Percentiles rank a stretch among this genome's conserved stretches.
Conservation (phyloP, 164 flowering plant genomes). For the Chimonanthus praecox region DNA sequence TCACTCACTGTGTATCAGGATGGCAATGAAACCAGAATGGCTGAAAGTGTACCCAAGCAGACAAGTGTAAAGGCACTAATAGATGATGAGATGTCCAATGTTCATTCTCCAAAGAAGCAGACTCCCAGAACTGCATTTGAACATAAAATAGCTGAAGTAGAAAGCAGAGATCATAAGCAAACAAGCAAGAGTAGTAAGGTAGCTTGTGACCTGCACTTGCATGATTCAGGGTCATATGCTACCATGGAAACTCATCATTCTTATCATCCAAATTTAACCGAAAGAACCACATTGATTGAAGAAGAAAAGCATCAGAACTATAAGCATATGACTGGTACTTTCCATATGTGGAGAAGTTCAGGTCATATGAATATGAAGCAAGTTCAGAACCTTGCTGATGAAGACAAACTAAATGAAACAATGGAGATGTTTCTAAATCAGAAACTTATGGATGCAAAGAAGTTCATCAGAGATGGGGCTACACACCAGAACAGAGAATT, state of each 20-base stretch:
- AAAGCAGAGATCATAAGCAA: constrained; percentile 21
- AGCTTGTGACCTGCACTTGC: constrained; percentile 26
- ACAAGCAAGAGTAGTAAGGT: constrained; percentile 24
- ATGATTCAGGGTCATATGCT: constrained; percentile 23
- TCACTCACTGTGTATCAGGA: constrained; percentile 30
- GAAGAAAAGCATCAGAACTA: constrained; percentile 15
- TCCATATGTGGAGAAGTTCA: constrained; percentile 18
- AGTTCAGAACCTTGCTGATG: constrained; percentile 22
- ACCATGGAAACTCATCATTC: constrained; percentile 19
- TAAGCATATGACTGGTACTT: constrained; percentile 10
- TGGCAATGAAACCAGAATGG: constrained; percentile 23
- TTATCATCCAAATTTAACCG: constrained; percentile 13
- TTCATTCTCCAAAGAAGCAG: constrained; percentile 31
- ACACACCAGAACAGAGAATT: constrained; percentile 40
- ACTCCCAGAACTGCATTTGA: constrained; percentile 1
- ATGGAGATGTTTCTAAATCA: constrained; percentile 47
- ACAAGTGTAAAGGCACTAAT: constrained; percentile 78
- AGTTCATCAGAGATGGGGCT: constrained; percentile 30
- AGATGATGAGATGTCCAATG: constrained; percentile 66
- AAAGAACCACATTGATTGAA: constrained; percentile 32
- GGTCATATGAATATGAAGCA: constrained; percentile 13
- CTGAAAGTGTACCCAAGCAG: constrained; percentile 22
- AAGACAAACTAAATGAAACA: constrained; percentile 52
- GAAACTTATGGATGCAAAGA: constrained; percentile 34
- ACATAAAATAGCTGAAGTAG: constrained; percentile 18